Evolutionary conservation across 306 rosid genomes (phyloP), one percentile per base, ranked within the genome.

Genomic region (Prunus fruticosa): DNA sequence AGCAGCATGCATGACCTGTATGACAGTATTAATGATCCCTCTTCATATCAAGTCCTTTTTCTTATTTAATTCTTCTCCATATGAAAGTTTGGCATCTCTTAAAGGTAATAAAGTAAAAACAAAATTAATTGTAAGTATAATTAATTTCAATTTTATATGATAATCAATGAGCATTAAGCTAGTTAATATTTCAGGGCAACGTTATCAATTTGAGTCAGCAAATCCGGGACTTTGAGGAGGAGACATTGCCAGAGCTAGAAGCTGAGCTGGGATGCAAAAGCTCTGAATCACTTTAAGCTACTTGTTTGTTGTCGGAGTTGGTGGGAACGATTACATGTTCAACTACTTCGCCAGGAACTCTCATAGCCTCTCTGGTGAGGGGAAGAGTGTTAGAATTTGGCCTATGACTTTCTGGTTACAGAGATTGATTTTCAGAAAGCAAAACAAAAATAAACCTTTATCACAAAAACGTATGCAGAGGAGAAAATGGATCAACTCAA

Each of bases 311-410:
- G 81, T 87, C 47, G 90, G 88, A 45, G 71, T 77, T 34, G 88
- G 90, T 50, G 87, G 86, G 8, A 87, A 87, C 56, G 88, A 84
- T 79, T 87, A 84, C 76, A 68, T 83, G 16, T 74, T 87, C 79
- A 87, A 81, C 79, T 84, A 81, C 71, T 84, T 84, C 72, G 71
- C 81, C 8, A 64, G 14, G 15, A 79, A 69, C 27, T 25, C 27
- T 25, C 27, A 25, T 25, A 25, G 27, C 27, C 27, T 25, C 27
- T 25, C 2, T 25, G 27, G 27, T 25, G 27, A 25, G 27, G 27
- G 27, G 27, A 25, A 25, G 27, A 25, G 27, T 25, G 27, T n/a
- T n/a, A n/a, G n/a, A n/a, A n/a, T n/a, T n/a, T n/a, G n/a, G n/a
- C n/a, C n/a, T n/a, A n/a, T n/a, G n/a, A n/a, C n/a, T n/a, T n/a